Percentiles rank a stretch among this genome's conserved stretches.
phyloP scores from a whole-genome alignment of 345 rosid species.

The Xanthoceras sorbifolium region DNA sequence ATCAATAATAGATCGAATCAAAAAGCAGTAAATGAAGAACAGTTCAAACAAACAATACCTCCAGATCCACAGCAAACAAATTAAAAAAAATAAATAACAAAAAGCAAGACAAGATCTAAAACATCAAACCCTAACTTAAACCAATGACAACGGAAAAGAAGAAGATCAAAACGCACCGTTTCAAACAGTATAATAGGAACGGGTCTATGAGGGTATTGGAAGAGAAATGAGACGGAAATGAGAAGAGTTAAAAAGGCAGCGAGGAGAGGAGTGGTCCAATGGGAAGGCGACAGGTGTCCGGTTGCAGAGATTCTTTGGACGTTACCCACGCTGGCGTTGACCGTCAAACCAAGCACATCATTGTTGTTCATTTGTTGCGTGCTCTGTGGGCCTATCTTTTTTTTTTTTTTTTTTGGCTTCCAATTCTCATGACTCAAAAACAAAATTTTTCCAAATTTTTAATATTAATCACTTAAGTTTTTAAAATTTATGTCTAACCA shows the following conservation, averaged over 20 bases:
- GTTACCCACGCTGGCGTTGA: constrained; percentile 40
- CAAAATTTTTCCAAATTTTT: too few relatives aligned
- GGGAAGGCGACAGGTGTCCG: constrained; percentile 33
- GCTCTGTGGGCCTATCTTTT: neutral
- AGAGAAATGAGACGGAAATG: neutral
- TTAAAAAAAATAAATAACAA: too few relatives aligned
- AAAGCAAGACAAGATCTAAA: neutral
- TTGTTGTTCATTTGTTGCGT: neutral
- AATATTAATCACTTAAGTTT: too few relatives aligned
- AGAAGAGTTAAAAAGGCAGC: neutral
- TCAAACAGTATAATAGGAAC: neutral
- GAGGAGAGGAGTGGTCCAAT: constrained; percentile 32
- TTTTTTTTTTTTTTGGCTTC: too few relatives aligned
- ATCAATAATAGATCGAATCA: constrained; percentile 24
- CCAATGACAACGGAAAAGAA: too few relatives aligned
- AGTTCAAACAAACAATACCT: constrained; percentile 6
- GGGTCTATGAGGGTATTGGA: neutral
- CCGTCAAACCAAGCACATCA: constrained; percentile 25
- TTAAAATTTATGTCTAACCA: too few relatives aligned
- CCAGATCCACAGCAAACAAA: constrained; percentile 25
- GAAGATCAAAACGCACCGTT: constrained; percentile 21
- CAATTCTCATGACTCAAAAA: too few relatives aligned
- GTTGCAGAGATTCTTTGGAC: constrained; percentile 25
- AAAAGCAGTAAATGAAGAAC: neutral
- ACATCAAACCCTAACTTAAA: neutral